These are phyloP conservation scores for Crucihimalaya himalaica DNA, from an alignment of 345 rosid species.

Conservation along the genomic window DNA sequence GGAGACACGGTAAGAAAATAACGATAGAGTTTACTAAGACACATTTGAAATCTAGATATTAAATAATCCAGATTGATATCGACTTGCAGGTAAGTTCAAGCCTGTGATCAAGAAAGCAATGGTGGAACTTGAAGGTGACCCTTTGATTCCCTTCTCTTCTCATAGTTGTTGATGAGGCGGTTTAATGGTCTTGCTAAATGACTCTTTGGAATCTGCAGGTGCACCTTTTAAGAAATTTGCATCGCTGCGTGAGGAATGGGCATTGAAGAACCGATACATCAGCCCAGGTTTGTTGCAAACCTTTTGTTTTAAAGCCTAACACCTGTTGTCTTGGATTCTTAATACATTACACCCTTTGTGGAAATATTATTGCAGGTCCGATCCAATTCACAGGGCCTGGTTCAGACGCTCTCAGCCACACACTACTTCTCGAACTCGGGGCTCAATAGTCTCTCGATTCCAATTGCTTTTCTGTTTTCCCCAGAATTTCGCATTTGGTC, in stretches of 20 bases:
- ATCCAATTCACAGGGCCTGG: constrained; percentile 90
- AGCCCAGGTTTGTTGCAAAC: constrained; percentile 75
- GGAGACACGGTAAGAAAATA: constrained; percentile 78
- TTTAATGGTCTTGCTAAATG: neutral
- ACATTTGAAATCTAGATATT: neutral
- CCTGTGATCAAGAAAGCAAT: constrained; percentile 99
- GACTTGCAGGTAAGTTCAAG: constrained; percentile 82
- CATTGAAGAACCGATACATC: constrained; percentile 70
- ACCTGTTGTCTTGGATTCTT: neutral
- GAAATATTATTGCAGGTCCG: constrained; percentile 62
- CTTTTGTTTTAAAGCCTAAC: neutral
- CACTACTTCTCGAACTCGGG: constrained; percentile 79
- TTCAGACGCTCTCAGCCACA: constrained; percentile 66
- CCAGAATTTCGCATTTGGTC: neutral
- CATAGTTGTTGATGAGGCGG: neutral
- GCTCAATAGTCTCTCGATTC: constrained; percentile 39
- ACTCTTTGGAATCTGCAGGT: constrained; percentile 47
- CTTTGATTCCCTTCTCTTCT: neutral
- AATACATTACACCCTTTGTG: neutral
- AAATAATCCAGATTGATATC: neutral
- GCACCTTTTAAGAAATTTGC: constrained; percentile 89
- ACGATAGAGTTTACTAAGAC: neutral
- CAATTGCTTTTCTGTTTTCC: neutral
- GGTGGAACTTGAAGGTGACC: constrained; percentile 97
- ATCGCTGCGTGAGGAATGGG: constrained; percentile 85